Base-by-base conservation (phyloP, 345 rosid species). In the Populus euphratica region DNA sequence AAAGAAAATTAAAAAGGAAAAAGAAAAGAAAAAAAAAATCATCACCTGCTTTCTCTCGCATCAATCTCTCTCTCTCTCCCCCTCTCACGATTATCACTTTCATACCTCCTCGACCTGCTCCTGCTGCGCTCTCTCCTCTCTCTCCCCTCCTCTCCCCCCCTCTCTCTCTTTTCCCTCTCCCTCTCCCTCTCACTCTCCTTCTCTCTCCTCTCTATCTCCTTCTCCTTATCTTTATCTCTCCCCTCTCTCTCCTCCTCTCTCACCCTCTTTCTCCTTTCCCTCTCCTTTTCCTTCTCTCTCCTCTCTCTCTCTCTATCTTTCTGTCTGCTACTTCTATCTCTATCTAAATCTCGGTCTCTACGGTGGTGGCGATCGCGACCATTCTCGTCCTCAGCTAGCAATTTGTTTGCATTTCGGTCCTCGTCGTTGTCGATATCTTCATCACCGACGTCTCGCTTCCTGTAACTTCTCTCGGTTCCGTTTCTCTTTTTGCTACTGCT, bases 381-480 rank as follows among this genome's bases (percentile, higher is more conserved):
- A 21, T 74, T 74, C 77, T 88, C 94, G 2, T 83, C 92, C 12
- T 84, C 90, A 67, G 83, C 86, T 12, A 93, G 81, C 49, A 92
- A 94, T 81, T 65, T 88, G 87, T 91, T 92, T 59, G 88, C 78
- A 77, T 88, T 88, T 77, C 88, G 76, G 63, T 81, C 88, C 35
- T 85, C 86, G 1, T 83, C 91, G 49, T 85, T 89, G 17, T 81
- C 91, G 5, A 75, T 85, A 11, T 86, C 85, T 35, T 73, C 87
- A 38, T 83, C 90, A 59, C 83, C 90, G 23, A 82, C 91, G 2
- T 81, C 82, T 16, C 80, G 68, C 93, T 88, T 94, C 83, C 97
- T 77, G 84, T 89, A 88, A 78, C 91, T 90, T 82, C 87, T 84
- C 79, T 93, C 94, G 84, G 80, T 89, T 77, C 86, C 97, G 39